A percentile compares a stretch with the other conserved stretches of the same genome.
These are phyloP conservation scores for Ascochyta pisi DNA, from an alignment of 2,329 filamentous ascomycete species.

Conservation along the genomic window DNA sequence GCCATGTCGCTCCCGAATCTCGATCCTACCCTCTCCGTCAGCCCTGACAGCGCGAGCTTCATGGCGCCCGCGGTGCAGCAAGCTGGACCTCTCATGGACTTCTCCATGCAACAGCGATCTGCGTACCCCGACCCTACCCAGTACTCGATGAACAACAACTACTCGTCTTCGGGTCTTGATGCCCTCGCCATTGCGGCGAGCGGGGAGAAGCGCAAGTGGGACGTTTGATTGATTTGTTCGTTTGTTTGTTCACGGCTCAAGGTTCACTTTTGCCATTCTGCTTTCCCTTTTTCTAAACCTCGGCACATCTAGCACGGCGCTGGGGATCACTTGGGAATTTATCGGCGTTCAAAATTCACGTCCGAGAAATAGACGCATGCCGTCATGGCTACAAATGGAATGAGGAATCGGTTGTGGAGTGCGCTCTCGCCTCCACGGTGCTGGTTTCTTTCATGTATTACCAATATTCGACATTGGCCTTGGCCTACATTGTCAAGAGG, in stretches of 20 bases:
- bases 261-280: not conserved
- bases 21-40: constrained; percentile 37
- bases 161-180: constrained; percentile 45
- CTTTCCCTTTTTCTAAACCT: constrained; percentile 7
- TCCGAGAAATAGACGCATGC: constrained; percentile 49
- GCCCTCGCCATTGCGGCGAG: constrained; percentile 48
- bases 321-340: constrained; percentile 15
- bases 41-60: constrained; percentile 35
- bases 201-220: constrained; percentile 48
- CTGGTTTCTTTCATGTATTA: not conserved
- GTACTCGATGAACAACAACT: constrained; percentile 33
- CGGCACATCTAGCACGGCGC: constrained; percentile 19
- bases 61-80: constrained; percentile 40
- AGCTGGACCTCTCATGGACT: constrained; percentile 32
- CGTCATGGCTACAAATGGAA: constrained; percentile 49
- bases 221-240: constrained; percentile 10
- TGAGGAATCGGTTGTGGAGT: constrained; percentile 19
- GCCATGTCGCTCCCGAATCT: constrained; percentile 34
- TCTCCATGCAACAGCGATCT: constrained; percentile 28
- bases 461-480: not conserved
- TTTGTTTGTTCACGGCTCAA: not conserved
- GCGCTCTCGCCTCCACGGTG: not conserved
- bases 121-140: constrained; percentile 42
- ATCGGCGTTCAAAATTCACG: constrained; percentile 29
- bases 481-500: not conserved